phyloP scores from a whole-genome alignment of 2,329 filamentous ascomycete species.

The Teratosphaeriaceae sp. region DNA sequence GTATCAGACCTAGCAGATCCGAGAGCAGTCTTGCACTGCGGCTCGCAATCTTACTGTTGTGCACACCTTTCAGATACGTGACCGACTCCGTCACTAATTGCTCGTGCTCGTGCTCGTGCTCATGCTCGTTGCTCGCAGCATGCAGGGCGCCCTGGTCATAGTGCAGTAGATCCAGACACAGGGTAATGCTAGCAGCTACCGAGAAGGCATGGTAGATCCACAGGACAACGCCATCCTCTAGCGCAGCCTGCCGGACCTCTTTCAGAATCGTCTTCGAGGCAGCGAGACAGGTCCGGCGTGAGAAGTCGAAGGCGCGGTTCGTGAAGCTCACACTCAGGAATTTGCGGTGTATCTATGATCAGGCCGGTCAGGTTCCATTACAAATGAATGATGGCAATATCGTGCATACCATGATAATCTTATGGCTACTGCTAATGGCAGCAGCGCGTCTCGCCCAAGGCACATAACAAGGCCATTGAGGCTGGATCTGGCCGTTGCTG shows the following conservation, averaged over 20 bases:
- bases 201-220: slow-evolving; percentile 8
- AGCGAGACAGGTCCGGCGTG: slow-evolving; percentile 10
- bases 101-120: too few species aligned
- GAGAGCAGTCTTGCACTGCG: slow-evolving; percentile 4
- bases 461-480: slow-evolving; percentile 6
- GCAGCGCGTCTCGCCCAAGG: slow-evolving; percentile 8
- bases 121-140: too few species aligned
- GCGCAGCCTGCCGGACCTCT: slow-evolving; percentile 2
- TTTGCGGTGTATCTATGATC: slow-evolving; percentile 12
- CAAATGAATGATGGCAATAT: too few species aligned
- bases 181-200: slow-evolving; percentile 8
- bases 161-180: slow-evolving; percentile 7
- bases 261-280: slow-evolving; percentile 12
- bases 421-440: slow-evolving; percentile 8
- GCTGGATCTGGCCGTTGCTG: not conserved
- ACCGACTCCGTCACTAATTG: slow-evolving; percentile 1
- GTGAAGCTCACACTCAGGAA: slow-evolving; percentile 12
- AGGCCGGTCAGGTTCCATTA: too few species aligned
- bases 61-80: not conserved
- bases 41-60: slow-evolving; percentile 8
- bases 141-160: not conserved
- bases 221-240: slow-evolving; percentile 5
- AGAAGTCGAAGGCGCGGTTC: slow-evolving; percentile 7
- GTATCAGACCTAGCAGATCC: not conserved
- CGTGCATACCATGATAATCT: slow-evolving; percentile 16